phyloP scores from a whole-genome alignment of 331 rosid genomes.

The Rosa hybrid region DNA sequence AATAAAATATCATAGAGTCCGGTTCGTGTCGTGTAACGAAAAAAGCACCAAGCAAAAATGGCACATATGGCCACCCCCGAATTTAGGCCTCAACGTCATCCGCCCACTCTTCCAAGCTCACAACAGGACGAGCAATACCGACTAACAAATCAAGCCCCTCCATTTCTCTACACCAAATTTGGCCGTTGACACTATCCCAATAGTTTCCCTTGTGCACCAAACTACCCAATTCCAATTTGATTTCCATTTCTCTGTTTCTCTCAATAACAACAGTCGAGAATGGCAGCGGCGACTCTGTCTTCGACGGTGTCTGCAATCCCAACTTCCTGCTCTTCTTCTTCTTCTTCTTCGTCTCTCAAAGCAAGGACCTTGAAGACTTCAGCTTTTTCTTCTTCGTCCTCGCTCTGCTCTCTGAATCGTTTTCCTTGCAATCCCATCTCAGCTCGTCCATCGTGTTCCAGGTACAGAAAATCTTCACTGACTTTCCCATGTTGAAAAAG shows the following conservation, averaged over 20 bases:
- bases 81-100: neutral
- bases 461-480: slow-evolving; percentile 27
- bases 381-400: slow-evolving; percentile 11
- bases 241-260: neutral
- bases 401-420: slow-evolving; percentile 22
- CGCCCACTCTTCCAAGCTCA: neutral
- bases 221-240: neutral
- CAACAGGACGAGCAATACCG: neutral
- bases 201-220: neutral
- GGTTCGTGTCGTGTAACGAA: slow-evolving; percentile 5
- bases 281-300: slow-evolving; percentile 48
- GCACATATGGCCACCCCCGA: neutral
- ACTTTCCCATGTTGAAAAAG: neutral
- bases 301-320: slow-evolving; percentile 37
- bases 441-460: slow-evolving; percentile 36
- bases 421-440: slow-evolving; percentile 23
- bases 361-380: slow-evolving; percentile 9
- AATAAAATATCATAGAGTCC: neutral
- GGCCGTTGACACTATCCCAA: slow-evolving; percentile 9
- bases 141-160: neutral
- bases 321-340: slow-evolving; percentile 16
- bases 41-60: neutral
- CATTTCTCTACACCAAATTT: neutral
- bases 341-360: slow-evolving; percentile 26
- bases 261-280: slow-evolving; percentile 4